A percentile compares a stretch with the other conserved stretches of the same genome.
Evolutionary conservation across 331 rosid genomes (phyloP).

Genomic region (Pyrus hybrid): DNA sequence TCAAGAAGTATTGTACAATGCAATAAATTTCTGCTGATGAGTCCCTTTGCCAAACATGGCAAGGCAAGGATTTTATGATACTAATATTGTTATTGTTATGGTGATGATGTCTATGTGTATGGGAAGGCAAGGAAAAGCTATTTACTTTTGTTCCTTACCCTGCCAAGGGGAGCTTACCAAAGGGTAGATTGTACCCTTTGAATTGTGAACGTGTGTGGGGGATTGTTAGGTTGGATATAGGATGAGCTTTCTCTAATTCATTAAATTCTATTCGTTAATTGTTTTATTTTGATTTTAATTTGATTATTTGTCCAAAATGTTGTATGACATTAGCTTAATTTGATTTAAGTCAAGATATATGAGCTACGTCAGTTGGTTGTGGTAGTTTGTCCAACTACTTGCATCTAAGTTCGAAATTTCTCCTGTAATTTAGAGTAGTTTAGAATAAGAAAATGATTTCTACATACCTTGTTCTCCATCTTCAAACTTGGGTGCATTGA

Average conservation of each 20-base stretch:
- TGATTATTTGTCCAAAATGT: background rate
- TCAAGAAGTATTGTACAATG: background rate
- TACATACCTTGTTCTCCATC: no score
- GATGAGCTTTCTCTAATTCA: slow-evolving; percentile 29
- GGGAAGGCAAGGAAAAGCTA: slow-evolving; percentile 17
- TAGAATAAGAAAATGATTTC: no score
- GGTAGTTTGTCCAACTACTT: background rate
- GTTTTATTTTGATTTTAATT: slow-evolving; percentile 5
- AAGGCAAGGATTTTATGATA: slow-evolving; percentile 32
- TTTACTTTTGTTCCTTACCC: slow-evolving; percentile 12
- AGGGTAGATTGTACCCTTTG: slow-evolving; percentile 21
- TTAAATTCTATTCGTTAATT: slow-evolving; percentile 16
- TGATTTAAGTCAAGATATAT: background rate
- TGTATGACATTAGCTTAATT: background rate
- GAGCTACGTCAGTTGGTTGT: background rate
- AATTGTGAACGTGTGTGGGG: slow-evolving; percentile 22
- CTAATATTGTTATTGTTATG: slow-evolving; percentile 24
- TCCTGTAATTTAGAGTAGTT: no score
- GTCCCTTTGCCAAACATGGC: slow-evolving; percentile 13
- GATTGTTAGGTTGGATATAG: slow-evolving; percentile 23
- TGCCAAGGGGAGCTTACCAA: slow-evolving; percentile 37
- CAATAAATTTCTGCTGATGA: slow-evolving; percentile 20
- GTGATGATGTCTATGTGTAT: slow-evolving; percentile 39
- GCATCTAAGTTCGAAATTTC: no score
- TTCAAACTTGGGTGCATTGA: no score